A percentile compares a stretch with the other conserved stretches of the same genome.
Evolutionary conservation across 805 yeast species (phyloP).

Genomic region (Candida verbasci): DNA sequence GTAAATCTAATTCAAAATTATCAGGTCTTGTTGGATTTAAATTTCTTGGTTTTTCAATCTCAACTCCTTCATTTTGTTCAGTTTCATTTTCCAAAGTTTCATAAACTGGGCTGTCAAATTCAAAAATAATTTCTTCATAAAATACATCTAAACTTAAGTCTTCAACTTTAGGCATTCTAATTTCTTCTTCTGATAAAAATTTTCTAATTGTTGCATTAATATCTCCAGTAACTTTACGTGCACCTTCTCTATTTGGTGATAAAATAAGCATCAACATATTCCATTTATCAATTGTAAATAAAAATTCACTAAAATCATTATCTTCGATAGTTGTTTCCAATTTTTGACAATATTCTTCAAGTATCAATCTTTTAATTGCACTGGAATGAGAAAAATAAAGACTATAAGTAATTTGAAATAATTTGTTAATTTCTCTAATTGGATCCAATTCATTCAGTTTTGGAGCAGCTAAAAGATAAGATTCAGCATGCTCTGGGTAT

Average conservation of each 20-base stretch:
- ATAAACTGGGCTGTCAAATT: constrained; percentile 10
- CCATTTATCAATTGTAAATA: constrained; percentile 39
- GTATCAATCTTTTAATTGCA: constrained; percentile 24
- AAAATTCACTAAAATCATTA: constrained; percentile 31
- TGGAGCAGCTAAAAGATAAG: constrained; percentile 45
- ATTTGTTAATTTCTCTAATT: constrained; percentile 53
- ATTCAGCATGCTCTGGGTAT: constrained; percentile 46
- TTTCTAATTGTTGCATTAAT: constrained; percentile 20
- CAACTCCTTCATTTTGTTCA: not conserved
- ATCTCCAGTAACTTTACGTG: constrained; percentile 12
- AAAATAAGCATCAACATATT: constrained; percentile 34
- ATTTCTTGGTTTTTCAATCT: constrained; percentile 5
- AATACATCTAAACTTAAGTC: constrained; percentile 19
- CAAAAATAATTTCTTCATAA: constrained; percentile 14
- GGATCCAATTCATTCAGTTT: constrained; percentile 60
- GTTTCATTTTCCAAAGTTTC: constrained; percentile 1
- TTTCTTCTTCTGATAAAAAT: constrained; percentile 12
- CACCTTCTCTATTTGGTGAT: constrained; percentile 23
- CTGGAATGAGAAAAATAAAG: constrained; percentile 38
- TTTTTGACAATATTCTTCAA: constrained; percentile 27
- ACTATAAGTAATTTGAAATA: constrained; percentile 37
- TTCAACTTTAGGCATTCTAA: constrained; percentile 11
- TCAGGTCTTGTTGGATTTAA: constrained; percentile 15
- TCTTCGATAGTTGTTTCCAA: constrained; percentile 27
- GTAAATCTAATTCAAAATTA: constrained; percentile 17